Evolutionary conservation across 2,329 filamentous ascomycete species (phyloP).

Genomic region (Ceratocystis papillata): DNA sequence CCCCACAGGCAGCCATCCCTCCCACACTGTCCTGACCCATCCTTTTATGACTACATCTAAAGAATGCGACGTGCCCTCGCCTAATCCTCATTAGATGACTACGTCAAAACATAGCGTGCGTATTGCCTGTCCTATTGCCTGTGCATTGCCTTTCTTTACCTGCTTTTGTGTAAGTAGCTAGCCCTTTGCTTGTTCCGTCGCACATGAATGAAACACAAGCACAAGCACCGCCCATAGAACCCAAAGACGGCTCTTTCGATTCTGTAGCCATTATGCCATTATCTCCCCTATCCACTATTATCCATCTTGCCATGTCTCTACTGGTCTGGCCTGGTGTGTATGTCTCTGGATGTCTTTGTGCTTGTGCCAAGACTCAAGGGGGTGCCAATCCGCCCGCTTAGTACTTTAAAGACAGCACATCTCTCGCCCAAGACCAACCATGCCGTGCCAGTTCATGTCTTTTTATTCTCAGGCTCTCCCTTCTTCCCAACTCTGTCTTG

Average conservation of each 20-base stretch:
- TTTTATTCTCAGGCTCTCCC: slow-evolving; percentile 1
- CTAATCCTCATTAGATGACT: slow-evolving; percentile 16
- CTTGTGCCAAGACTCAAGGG: slow-evolving; percentile 15
- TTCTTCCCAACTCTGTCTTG: slow-evolving; percentile 5
- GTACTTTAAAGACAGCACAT: slow-evolving; percentile 14
- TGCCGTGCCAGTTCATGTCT: too few relatives aligned
- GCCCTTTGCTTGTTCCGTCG: slow-evolving; percentile 12
- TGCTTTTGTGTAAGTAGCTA: slow-evolving; percentile 14
- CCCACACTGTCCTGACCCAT: not conserved
- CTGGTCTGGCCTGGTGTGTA: not conserved
- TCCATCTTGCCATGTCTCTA: slow-evolving; percentile 9
- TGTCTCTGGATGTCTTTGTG: slow-evolving; percentile 2
- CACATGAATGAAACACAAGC: slow-evolving; percentile 9
- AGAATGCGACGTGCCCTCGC: slow-evolving; percentile 14
- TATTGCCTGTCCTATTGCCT: not conserved
- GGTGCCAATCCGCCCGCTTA: slow-evolving; percentile 7
- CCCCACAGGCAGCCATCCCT: not conserved
- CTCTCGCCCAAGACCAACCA: not conserved
- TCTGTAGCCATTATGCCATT: not conserved
- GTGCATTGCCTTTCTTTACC: not conserved
- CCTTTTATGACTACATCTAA: not conserved
- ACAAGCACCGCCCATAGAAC: not conserved
- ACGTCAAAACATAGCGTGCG: not conserved
- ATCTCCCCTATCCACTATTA: not conserved
- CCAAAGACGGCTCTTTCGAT: slow-evolving; percentile 5